Base-by-base conservation (phyloP, 192 early-diverging fungal genomes). In the Backusella sp. region DNA sequence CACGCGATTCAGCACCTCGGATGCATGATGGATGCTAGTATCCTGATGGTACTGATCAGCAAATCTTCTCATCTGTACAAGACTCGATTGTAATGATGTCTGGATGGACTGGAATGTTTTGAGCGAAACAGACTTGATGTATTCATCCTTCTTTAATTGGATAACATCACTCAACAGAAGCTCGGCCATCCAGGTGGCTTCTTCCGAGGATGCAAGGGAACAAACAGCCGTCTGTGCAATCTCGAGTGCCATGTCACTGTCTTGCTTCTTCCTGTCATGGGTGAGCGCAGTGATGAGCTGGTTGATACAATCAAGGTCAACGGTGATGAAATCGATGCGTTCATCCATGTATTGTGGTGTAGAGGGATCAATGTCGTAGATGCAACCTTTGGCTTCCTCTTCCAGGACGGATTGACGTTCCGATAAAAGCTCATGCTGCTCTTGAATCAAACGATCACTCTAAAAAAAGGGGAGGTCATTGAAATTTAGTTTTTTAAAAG, bases 331-430 rank as follows among this genome's bases (percentile, higher is more conserved):
- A 37, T 80, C 75, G 11, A 80, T 76, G 6, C 79, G 74, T 28
- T 76, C 79, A 56, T 80, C 79, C 79, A 80, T 80, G 41, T 80
- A 80, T 53, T 76, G 75, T 21, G 77, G 72, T 19, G 35, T 17
- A 11, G 41, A 19, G 4, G 34, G 12, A 28, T 56, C 21, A 23
- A 23, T 56, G 8, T 56, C 53, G n/a, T 23, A 56, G 19, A 56
- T 56, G 21, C 67, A 66, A 15, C 42, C 35, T 44, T 70, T 35
- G 1, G 59, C 21, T n/a, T 76, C 70, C 3, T 70, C 72, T 21
- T 42, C 67, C 6, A 80, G 17, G 0, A 76, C 73, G 1, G 66
- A 26, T 53, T 72, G n/a, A 11, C 79, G 70, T 28, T 80, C 79
- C 17, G 35, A 65, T 26, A 80, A 44, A 7, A 80, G 72, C 52